A percentile compares a stretch with the other conserved stretches of the same genome.
Conservation (phyloP, 352 stramenopile genomes). For the Phytophthora vignae region DNA sequence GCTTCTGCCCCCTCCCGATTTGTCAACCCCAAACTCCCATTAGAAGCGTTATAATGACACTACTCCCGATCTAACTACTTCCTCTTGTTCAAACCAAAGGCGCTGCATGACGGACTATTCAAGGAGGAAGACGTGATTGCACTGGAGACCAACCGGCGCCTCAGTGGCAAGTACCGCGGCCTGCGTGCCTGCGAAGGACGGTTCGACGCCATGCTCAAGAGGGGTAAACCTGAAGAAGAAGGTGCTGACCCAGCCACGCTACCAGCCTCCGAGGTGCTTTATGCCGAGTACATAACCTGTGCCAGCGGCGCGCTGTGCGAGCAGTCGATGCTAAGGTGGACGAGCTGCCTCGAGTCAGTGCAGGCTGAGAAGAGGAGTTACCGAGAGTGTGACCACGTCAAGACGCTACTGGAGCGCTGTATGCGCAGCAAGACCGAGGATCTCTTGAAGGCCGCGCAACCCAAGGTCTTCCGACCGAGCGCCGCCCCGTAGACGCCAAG, state of each 20-base stretch:
- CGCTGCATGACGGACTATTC: constrained; percentile 52
- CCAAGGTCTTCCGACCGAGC: constrained; percentile 62
- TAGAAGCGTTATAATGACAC: neutral
- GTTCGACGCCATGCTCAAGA: constrained; percentile 59
- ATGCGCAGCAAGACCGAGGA: constrained; percentile 69
- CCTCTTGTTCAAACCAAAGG: constrained; percentile 25
- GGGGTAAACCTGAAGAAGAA: constrained; percentile 21
- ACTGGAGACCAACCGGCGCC: constrained; percentile 46
- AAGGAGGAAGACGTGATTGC: constrained; percentile 51
- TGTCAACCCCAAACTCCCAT: constrained; percentile 5
- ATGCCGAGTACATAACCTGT: constrained; percentile 75
- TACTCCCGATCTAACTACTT: constrained; percentile 14
- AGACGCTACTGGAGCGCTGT: constrained; percentile 80
- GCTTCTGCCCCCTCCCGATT: constrained; percentile 4
- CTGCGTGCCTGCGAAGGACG: constrained; percentile 62
- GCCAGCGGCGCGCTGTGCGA: constrained; percentile 59
- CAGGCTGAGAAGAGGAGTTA: constrained; percentile 47
- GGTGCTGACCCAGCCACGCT: constrained; percentile 8
- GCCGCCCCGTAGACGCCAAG: constrained; percentile 28
- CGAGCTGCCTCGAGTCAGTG: constrained; percentile 56
- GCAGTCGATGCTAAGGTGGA: constrained; percentile 59
- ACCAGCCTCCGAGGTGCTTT: constrained; percentile 54
- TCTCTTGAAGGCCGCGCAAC: constrained; percentile 69
- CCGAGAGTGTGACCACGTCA: constrained; percentile 54
- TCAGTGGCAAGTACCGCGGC: constrained; percentile 51